A percentile compares a stretch with the other conserved stretches of the same genome.
Evolutionary conservation across 2,329 filamentous ascomycete genomes (phyloP).

Genomic region (Verticillium longisporum): DNA sequence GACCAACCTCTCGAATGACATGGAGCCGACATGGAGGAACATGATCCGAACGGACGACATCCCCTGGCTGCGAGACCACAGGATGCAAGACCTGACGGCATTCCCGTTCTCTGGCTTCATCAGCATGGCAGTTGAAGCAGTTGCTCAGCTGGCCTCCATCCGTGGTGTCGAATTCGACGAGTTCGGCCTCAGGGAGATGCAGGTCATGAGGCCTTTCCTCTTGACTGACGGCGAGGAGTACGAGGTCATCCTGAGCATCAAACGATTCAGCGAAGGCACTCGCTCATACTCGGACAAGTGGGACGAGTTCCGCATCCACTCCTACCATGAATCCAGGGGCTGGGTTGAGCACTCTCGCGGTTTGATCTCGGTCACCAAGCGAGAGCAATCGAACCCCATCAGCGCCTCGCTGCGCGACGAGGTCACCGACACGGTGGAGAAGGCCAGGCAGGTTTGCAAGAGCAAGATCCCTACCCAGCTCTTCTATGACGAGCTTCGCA

Average conservation of each 20-base stretch:
- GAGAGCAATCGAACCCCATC: neutral
- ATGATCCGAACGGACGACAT: conserved; percentile 25
- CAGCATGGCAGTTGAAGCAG: conserved; percentile 29
- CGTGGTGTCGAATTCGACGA: conserved; percentile 8
- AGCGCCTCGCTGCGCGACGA: neutral
- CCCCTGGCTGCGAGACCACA: conserved; percentile 42
- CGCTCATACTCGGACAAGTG: conserved; percentile 11
- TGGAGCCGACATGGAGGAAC: conserved; percentile 31
- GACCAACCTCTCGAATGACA: conserved; percentile 22
- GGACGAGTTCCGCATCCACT: conserved; percentile 9
- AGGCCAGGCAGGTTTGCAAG: neutral
- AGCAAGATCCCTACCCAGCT: conserved; percentile 1
- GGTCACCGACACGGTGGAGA: conserved; percentile 4
- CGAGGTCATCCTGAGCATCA: conserved; percentile 9
- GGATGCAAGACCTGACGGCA: conserved; percentile 37
- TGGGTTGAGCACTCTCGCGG: conserved; percentile 15
- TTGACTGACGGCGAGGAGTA: conserved; percentile 5
- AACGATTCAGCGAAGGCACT: conserved; percentile 2
- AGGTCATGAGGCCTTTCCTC: conserved; percentile 3
- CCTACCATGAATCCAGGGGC: neutral
- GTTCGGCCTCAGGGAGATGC: conserved; percentile 10
- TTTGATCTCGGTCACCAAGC: conserved; percentile 3
- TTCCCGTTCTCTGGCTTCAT: conserved; percentile 36
- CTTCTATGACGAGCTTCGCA: conserved; percentile 8
- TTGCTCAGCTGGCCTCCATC: conserved; percentile 15